These are phyloP conservation scores for Cytidiella melzeri DNA, from an alignment of 768 basidiomycete species.

Conservation along the genomic window DNA sequence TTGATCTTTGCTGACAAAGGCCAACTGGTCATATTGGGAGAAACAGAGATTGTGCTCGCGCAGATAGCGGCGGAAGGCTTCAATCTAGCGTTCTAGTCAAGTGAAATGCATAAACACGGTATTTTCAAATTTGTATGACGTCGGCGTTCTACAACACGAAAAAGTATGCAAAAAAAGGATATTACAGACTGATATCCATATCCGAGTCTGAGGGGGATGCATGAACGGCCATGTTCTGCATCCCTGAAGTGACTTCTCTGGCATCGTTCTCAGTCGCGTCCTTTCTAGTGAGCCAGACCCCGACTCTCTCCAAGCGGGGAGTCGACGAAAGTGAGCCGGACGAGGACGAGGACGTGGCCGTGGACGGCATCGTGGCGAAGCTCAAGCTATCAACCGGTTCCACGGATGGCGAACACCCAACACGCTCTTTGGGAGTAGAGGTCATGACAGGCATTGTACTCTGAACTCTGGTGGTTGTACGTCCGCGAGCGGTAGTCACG, in stretches of 20 bases:
- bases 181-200: conserved; percentile 10
- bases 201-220: not conserved
- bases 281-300: not conserved
- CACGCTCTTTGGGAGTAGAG: conserved; percentile 22
- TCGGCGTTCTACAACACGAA: too few species aligned
- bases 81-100: conserved; percentile 26
- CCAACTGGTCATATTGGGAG: conserved; percentile 33
- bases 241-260: not conserved
- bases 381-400: not conserved
- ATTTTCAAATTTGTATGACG: too few species aligned
- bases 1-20: conserved; percentile 36
- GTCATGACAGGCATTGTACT: conserved; percentile 12
- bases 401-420: too few species aligned
- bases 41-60: conserved; percentile 34
- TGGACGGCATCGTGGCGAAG: conserved; percentile 17
- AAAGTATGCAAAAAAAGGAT: too few species aligned
- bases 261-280: not conserved
- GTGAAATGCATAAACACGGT: too few species aligned
- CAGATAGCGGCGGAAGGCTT: conserved; percentile 30
- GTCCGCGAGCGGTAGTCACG: conserved; percentile 16
- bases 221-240: not conserved
- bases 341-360: not conserved
- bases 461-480: not conserved
- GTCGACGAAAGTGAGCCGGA: not conserved
- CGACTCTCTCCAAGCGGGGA: not conserved